Base-by-base conservation (phyloP, 2,329 filamentous ascomycete genomes). In the Fusarium falciforme region DNA sequence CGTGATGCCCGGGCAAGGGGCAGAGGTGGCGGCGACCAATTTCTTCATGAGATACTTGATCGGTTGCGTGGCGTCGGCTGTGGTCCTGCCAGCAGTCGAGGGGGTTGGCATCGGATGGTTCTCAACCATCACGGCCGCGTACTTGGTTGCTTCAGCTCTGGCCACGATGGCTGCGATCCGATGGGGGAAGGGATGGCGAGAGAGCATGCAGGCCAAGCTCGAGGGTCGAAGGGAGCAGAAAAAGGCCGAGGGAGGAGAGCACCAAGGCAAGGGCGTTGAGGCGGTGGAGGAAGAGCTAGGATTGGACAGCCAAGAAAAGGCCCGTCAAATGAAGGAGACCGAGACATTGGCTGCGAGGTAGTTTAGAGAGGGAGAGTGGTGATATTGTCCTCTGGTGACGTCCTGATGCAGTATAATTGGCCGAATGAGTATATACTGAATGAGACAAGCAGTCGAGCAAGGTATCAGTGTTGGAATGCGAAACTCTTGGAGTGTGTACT, bases 91-190 rank as follows among this genome's bases (percentile, higher is more conserved):
- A 0, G 92, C 91, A 1, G 88, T 95, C n/a, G 85, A 94, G 68
- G 84, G 82, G 33, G 92, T 96, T 64, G 94, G 94, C 5, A 91
- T 96, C 1, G 94, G 94, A 0, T 95, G 93, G 93, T 95, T 95
- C 80, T 91, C 88, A 54, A 95, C 93, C 1, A 91, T 95, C 66
- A 84, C 83, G 12, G 78, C 79, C 5, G 70, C 78, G 6, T 82
- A 85, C 58, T 68, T 87, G 63, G 73, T 84, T 17, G 64, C 76
- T n/a, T 82, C 84, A 31, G 78, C 84, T 4, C 47, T 81, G 20
- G 83, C 81, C 29, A 79, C 83, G 6, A 79, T 81, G 73, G 79
- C 82, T 12, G 80, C 83, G 7, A 82, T 86, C 65, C 79, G 76
- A 49, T 82, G 83, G 79, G 85, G 85, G 16, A 79, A 83, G 66